These are phyloP conservation scores for Cenchrus purpureus DNA, from an alignment of 176 grass and related monocot species.

Conservation along the genomic window DNA sequence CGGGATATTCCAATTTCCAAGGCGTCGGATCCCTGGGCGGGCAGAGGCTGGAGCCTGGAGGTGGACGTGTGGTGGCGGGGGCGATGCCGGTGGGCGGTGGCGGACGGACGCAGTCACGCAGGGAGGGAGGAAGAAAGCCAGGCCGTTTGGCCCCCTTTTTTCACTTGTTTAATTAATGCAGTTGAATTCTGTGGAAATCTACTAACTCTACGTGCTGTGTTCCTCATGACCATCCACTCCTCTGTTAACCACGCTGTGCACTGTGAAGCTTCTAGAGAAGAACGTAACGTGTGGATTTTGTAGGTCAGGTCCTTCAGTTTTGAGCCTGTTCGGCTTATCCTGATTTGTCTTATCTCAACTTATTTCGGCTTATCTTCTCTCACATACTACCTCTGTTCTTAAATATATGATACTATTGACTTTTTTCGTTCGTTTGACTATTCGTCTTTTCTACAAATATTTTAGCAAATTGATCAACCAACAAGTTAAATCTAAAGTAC, in stretches of 20 bases:
- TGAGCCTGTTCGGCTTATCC: too few relatives aligned
- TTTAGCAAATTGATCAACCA: too few relatives aligned
- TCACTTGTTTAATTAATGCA: not conserved
- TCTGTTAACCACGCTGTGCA: not conserved
- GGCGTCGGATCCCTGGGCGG: slow-evolving; percentile 9
- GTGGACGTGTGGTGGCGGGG: slow-evolving; percentile 32
- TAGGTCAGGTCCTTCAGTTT: not conserved
- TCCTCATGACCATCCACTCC: not conserved
- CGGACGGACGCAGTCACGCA: not conserved
- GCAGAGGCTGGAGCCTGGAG: not conserved
- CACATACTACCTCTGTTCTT: too few relatives aligned
- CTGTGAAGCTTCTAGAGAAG: slow-evolving; percentile 4
- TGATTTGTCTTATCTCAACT: too few relatives aligned
- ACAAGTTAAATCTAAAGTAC: too few relatives aligned
- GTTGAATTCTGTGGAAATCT: slow-evolving; percentile 12
- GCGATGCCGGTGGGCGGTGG: not conserved
- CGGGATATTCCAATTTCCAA: slow-evolving; percentile 42
- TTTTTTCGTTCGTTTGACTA: too few relatives aligned
- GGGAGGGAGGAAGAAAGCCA: not conserved
- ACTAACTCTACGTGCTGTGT: not conserved
- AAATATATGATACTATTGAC: too few relatives aligned
- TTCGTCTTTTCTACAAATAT: too few relatives aligned
- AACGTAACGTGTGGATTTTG: not conserved
- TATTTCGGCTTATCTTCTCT: too few relatives aligned
- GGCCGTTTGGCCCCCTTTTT: too few relatives aligned